Evolutionary conservation across 345 rosid genomes (phyloP).

Genomic region (Lumnitzera racemosa): DNA sequence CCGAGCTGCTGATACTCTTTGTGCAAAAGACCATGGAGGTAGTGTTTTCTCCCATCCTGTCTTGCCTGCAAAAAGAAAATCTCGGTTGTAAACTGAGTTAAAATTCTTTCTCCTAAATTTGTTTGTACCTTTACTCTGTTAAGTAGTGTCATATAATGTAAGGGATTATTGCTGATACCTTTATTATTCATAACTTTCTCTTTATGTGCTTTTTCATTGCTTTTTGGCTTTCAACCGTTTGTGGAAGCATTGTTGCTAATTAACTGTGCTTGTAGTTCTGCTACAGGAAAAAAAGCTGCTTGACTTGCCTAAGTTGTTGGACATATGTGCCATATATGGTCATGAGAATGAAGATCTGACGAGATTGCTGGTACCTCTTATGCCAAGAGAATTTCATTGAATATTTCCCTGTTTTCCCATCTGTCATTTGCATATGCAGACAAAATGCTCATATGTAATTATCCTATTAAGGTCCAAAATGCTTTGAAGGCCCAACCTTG

Average conservation of each 20-base stretch:
- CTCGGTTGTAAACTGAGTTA: no score
- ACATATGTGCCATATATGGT: constrained; percentile 84
- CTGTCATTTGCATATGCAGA: no score
- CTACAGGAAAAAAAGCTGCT: constrained; percentile 90
- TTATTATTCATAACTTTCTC: no score
- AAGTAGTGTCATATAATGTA: no score
- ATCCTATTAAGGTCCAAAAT: constrained; percentile 56
- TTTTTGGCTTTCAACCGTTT: not conserved
- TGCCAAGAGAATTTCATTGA: constrained; percentile 2
- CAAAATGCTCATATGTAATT: not conserved
- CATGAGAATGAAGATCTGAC: constrained; percentile 88
- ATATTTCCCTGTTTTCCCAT: not conserved
- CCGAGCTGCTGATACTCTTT: constrained; percentile 53
- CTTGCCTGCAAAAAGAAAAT: not conserved
- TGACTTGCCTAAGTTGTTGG: constrained; percentile 88
- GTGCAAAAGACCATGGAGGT: constrained; percentile 77
- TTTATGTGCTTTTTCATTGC: no score
- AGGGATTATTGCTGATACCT: no score
- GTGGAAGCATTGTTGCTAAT: constrained; percentile 30
- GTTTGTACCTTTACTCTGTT: no score
- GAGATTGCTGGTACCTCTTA: constrained; percentile 51
- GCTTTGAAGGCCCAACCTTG: constrained; percentile 64
- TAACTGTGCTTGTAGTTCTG: constrained; percentile 52
- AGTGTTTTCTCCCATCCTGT: constrained; percentile 9
- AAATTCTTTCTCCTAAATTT: no score